Evolutionary conservation across 768 basidiomycete genomes (phyloP).

Genomic region (Phylloporus sp.): DNA sequence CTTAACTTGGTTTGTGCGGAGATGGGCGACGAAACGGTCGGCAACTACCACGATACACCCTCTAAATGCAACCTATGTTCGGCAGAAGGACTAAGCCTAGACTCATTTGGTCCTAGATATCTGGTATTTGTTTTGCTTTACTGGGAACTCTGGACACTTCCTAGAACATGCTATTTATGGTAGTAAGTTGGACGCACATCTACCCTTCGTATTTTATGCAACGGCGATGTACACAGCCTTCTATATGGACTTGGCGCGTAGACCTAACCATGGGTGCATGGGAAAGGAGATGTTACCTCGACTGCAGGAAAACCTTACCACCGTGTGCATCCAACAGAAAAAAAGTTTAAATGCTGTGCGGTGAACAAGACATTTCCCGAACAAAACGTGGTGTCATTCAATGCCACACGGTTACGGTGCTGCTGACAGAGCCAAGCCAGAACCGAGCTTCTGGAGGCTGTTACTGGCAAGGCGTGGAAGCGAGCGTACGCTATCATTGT

Average conservation of each 20-base stretch:
- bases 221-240: neutral
- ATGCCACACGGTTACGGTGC: too few relatives aligned
- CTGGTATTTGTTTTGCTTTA: neutral
- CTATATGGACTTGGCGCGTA: neutral
- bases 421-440: too few relatives aligned
- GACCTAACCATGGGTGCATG: neutral
- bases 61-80: conserved; percentile 17
- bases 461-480: too few relatives aligned
- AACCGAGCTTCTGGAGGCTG: too few relatives aligned
- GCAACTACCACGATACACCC: conserved; percentile 17
- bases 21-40: conserved; percentile 39
- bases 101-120: neutral
- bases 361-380: too few relatives aligned
- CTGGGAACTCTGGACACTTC: neutral
- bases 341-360: neutral
- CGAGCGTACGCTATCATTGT: too few relatives aligned
- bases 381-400: too few relatives aligned
- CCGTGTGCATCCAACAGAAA: neutral
- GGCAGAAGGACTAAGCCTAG: conserved; percentile 1
- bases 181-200: neutral
- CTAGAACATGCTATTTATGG: neutral
- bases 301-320: neutral
- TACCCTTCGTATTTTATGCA: neutral
- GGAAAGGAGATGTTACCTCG: neutral
- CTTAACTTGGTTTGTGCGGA: conserved; percentile 46